Conservation (phyloP, 495 filamentous ascomycete species). For the Annulohypoxylon moriforme region DNA sequence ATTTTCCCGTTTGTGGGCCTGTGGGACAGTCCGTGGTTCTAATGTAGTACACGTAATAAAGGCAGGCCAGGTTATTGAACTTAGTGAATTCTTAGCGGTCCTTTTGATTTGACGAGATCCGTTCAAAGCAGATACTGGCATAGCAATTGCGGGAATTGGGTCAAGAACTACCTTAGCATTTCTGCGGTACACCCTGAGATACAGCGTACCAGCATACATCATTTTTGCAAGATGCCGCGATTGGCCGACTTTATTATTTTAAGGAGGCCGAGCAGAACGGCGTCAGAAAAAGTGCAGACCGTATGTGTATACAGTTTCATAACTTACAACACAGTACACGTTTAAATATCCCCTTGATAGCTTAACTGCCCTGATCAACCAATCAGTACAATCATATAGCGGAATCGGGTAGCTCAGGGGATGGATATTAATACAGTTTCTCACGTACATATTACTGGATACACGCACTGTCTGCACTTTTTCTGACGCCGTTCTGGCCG, state of each 20-base stretch:
- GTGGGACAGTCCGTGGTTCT: slow-evolving; percentile 27
- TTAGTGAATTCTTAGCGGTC: slow-evolving; percentile 1
- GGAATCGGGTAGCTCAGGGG: too few relatives aligned
- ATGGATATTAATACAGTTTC: too few relatives aligned
- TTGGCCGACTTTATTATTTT: slow-evolving; percentile 32
- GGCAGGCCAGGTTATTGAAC: not conserved
- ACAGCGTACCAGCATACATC: not conserved
- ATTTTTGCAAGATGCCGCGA: slow-evolving; percentile 38
- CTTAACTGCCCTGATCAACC: too few relatives aligned
- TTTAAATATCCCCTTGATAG: too few relatives aligned
- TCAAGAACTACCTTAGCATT: not conserved
- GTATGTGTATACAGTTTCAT: too few relatives aligned
- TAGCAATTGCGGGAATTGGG: slow-evolving; percentile 9
- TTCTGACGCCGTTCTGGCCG: too few relatives aligned
- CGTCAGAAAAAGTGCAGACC: too few relatives aligned
- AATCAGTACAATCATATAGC: too few relatives aligned
- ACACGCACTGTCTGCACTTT: too few relatives aligned
- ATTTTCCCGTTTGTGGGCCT: slow-evolving; percentile 41
- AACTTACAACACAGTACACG: too few relatives aligned
- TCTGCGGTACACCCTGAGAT: slow-evolving; percentile 6
- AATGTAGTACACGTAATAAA: slow-evolving; percentile 28
- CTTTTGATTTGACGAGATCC: slow-evolving; percentile 12
- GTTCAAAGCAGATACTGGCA: not conserved
- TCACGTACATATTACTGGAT: too few relatives aligned
- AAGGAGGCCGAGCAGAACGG: too few relatives aligned